Evolutionary conservation across 352 stramenopile genomes (phyloP), one percentile per base, ranked within the genome.

Genomic region (Phytophthora tubulina): DNA sequence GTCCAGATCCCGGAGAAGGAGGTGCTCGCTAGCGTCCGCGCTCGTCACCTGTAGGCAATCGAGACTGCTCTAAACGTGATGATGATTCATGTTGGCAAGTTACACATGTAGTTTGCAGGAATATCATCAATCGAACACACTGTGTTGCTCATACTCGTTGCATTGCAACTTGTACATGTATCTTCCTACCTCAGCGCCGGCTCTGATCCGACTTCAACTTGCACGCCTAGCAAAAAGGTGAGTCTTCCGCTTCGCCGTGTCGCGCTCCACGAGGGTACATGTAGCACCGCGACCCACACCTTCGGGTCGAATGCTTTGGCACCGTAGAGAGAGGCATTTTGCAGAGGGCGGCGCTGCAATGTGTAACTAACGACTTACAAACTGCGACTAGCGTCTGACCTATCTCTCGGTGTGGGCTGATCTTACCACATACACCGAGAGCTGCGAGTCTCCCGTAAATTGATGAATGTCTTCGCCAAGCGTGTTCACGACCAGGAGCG

Each of bases 1-100:
- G 31, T 66, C 39, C 61, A 79, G 39, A 70, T 75, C 35, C 60
- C 71, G 3, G 59, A 72, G 41, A 78, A 75, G 31, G 71, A 75
- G 46, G 35, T 35, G 7, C 36, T 78, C 9, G 45, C 49, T 6
- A 55, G 39, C 33, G 33, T 78, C 13, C 71, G 71, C 7, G 38
- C 39, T 41, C 42, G 67, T 45, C 56, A 78, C 39, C 21, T 78
- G 38, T 74, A 77, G 45, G 41, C 30, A 14, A 7, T 33, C 27
- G 44, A 15, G 44, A 32, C 44, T 14, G 3, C 6, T 31, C 27
- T 31, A 50, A 50, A 21, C 21, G 21, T 21, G 21, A 21, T 1
- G 21, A 21, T 21, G 21, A 21, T 21, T 21, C 21, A 21, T 21
- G 21, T 27, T 27, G 21, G 21, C 21, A 27, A 27, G 21, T 27